These are phyloP conservation scores for Casaregolazyma lundiana DNA, from an alignment of 1,139 yeast species.

Conservation along the genomic window DNA sequence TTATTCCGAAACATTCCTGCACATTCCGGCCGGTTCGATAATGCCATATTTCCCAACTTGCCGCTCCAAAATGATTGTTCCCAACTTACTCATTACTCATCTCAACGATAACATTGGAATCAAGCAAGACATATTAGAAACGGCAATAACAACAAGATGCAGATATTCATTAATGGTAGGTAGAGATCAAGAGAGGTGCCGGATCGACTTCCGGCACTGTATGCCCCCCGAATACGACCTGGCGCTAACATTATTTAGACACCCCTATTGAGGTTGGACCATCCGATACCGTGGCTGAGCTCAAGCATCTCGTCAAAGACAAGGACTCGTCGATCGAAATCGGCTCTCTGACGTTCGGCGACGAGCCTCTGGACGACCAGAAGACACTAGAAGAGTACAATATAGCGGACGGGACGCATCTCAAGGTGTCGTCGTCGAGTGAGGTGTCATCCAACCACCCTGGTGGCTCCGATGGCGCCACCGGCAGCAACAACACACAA, in stretches of 20 bases:
- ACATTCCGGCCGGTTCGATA: no score
- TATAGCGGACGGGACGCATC: constrained; percentile 73
- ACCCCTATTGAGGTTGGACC: not conserved
- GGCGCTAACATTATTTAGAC: not conserved
- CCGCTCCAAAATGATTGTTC: not conserved
- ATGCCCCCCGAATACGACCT: not conserved
- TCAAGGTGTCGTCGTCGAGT: constrained; percentile 23
- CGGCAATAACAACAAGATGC: not conserved
- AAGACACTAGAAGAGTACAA: constrained; percentile 76
- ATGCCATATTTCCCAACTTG: not conserved
- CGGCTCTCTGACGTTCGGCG: constrained; percentile 32
- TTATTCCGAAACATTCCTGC: no score
- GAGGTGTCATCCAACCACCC: constrained; percentile 14
- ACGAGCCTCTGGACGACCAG: constrained; percentile 75
- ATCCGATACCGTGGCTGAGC: constrained; percentile 27
- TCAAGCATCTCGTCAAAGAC: constrained; percentile 29
- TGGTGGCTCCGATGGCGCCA: no score
- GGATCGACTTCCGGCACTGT: not conserved
- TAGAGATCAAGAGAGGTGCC: not conserved
- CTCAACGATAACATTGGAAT: no score
- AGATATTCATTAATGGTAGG: not conserved
- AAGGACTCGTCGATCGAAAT: constrained; percentile 21
- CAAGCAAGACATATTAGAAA: no score
- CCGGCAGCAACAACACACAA: constrained; percentile 12
- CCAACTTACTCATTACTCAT: no score